These are phyloP conservation scores for Fusarium sp. DNA, from an alignment of 2,329 filamentous ascomycete genomes.

Conservation along the genomic window DNA sequence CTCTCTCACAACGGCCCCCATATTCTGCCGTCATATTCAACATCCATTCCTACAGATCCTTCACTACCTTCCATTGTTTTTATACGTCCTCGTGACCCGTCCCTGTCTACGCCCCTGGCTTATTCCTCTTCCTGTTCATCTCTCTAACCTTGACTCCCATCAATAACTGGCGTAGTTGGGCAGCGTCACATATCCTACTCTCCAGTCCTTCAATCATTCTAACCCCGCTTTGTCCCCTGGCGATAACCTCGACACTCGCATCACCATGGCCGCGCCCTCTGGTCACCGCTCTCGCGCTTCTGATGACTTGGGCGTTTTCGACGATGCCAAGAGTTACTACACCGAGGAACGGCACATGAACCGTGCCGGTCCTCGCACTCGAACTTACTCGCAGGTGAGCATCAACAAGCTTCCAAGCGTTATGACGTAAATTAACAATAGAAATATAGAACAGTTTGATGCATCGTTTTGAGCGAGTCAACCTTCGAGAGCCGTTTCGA, in stretches of 20 bases:
- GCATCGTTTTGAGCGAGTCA: conserved; percentile 68
- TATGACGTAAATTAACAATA: conserved; percentile 49
- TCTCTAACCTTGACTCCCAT: conserved; percentile 11
- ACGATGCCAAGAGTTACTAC: conserved; percentile 73
- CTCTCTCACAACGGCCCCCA: conserved; percentile 23
- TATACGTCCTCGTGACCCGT: conserved; percentile 36
- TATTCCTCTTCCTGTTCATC: conserved; percentile 18
- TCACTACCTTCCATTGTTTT: conserved; percentile 38
- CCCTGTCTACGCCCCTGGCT: conserved; percentile 27
- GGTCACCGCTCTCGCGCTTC: conserved; percentile 56
- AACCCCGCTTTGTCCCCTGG: conserved; percentile 26
- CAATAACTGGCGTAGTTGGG: conserved; percentile 30
- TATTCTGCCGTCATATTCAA: conserved; percentile 43
- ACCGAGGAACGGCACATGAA: conserved; percentile 68
- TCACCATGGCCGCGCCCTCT: conserved; percentile 50
- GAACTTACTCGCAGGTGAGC: conserved; percentile 70
- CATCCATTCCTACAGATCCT: conserved; percentile 38
- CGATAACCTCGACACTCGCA: conserved; percentile 14
- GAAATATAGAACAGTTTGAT: conserved; percentile 65
- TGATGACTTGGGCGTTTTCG: conserved; percentile 67
- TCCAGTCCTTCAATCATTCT: conserved; percentile 1
- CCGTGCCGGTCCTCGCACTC: conserved; percentile 66
- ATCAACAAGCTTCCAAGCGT: background rate
- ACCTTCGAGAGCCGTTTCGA: conserved; percentile 68
- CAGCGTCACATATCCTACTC: conserved; percentile 17